A percentile compares a stretch with the other conserved stretches of the same genome.
These are phyloP conservation scores for Diaporthe citrichinensis DNA, from an alignment of 2,329 filamentous ascomycete species.

Conservation along the genomic window DNA sequence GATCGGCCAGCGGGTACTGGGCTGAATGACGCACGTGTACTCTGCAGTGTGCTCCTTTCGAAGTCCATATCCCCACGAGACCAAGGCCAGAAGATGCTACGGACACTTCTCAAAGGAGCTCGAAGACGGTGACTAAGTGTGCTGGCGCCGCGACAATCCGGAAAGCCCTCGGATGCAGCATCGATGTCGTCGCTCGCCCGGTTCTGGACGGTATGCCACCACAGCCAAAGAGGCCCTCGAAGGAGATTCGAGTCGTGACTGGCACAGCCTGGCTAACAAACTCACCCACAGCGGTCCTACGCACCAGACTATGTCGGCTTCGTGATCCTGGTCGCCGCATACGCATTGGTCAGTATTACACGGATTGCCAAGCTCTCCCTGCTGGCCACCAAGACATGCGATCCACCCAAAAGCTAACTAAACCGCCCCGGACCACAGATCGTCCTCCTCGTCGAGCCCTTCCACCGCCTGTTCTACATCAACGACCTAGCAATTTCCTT, in stretches of 20 bases:
- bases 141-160: slow-evolving; percentile 53
- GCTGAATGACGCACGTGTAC: slow-evolving; percentile 26
- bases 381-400: neutral
- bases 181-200: slow-evolving; percentile 53
- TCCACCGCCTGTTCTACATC: slow-evolving; percentile 94
- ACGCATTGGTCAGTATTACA: slow-evolving; percentile 67
- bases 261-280: slow-evolving; percentile 26
- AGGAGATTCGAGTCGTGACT: slow-evolving; percentile 35
- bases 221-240: neutral
- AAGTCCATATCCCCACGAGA: slow-evolving; percentile 4
- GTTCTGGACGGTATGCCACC: slow-evolving; percentile 61
- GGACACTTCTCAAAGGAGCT: slow-evolving; percentile 52
- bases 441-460: slow-evolving; percentile 81
- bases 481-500: slow-evolving; percentile 88
- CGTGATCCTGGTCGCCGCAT: slow-evolving; percentile 75
- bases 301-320: slow-evolving; percentile 91
- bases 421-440: slow-evolving; percentile 63
- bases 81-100: slow-evolving; percentile 52
- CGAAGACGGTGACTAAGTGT: slow-evolving; percentile 60
- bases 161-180: slow-evolving; percentile 42
- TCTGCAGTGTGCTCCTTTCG: neutral
- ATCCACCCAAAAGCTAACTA: neutral
- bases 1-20: slow-evolving; percentile 34
- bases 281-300: slow-evolving; percentile 76
- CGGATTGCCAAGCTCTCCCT: slow-evolving; percentile 44